A percentile compares a stretch with the other conserved stretches of the same genome.
Evolutionary conservation across 139 green algal species (phyloP).

Genomic region (Marvania coccoides): DNA sequence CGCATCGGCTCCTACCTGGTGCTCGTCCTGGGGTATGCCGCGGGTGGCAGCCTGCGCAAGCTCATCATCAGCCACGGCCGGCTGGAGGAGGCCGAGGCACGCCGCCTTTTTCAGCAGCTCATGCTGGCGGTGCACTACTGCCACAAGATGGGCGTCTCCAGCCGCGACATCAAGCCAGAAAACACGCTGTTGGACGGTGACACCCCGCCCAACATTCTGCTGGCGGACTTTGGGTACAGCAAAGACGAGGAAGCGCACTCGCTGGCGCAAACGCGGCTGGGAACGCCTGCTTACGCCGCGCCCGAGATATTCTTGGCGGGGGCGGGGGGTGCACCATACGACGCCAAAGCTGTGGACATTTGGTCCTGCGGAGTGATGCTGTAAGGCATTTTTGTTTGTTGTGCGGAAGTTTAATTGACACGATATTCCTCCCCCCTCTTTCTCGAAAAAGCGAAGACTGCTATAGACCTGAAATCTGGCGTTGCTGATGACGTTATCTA

Average conservation of each 20-base stretch:
- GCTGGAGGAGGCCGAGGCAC: slow-evolving; percentile 85
- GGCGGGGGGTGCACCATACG: slow-evolving; percentile 69
- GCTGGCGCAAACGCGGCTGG: slow-evolving; percentile 72
- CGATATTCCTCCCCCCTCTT: no score
- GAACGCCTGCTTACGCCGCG: slow-evolving; percentile 94
- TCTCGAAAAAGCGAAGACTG: no score
- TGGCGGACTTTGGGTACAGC: slow-evolving; percentile 54
- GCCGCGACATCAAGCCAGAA: slow-evolving; percentile 92
- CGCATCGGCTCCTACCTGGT: no score
- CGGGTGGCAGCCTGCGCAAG: no score
- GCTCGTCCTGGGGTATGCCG: no score
- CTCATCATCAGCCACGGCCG: no score
- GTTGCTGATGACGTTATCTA: no score
- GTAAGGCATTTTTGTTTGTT: no score
- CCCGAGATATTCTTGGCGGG: slow-evolving; percentile 85
- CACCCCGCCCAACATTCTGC: slow-evolving; percentile 38
- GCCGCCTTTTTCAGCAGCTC: slow-evolving; percentile 99
- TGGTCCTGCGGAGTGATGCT: slow-evolving; percentile 97
- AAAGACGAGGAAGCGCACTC: slow-evolving; percentile 72
- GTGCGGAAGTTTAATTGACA: no score
- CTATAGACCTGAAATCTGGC: no score
- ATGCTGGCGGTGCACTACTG: slow-evolving; percentile 88
- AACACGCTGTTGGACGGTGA: slow-evolving; percentile 89
- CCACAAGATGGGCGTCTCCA: slow-evolving; percentile 57
- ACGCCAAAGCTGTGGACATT: slow-evolving; percentile 85